phyloP scores from a whole-genome alignment of 768 basidiomycete species.

The Artomyces pyxidatus region DNA sequence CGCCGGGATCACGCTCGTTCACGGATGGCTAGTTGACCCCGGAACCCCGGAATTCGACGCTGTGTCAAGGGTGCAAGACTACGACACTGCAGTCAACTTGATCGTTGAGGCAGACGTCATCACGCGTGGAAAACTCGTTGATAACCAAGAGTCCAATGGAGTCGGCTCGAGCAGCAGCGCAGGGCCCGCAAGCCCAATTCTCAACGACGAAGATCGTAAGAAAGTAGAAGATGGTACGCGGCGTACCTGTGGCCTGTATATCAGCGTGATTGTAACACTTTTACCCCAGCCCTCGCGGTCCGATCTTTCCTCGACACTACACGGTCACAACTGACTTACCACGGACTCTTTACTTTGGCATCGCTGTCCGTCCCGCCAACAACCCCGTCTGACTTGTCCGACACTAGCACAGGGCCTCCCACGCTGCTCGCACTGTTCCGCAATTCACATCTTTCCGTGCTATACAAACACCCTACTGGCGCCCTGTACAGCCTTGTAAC shows the following conservation, averaged over 20 bases:
- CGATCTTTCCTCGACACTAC: slow-evolving; percentile 63
- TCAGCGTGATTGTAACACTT: background rate
- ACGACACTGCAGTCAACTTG: slow-evolving; percentile 64
- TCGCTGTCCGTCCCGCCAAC: slow-evolving; percentile 1
- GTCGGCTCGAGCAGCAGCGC: background rate
- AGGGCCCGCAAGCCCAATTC: slow-evolving; percentile 7
- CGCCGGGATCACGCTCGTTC: slow-evolving; percentile 72
- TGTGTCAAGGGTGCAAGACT: slow-evolving; percentile 49
- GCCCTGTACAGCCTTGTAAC: slow-evolving; percentile 80
- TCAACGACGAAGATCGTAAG: slow-evolving; percentile 43
- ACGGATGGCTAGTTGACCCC: slow-evolving; percentile 84
- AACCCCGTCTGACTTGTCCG: slow-evolving; percentile 24
- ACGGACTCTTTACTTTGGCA: slow-evolving; percentile 78
- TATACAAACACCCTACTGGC: slow-evolving; percentile 50
- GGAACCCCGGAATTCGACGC: slow-evolving; percentile 49
- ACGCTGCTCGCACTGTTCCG: slow-evolving; percentile 81
- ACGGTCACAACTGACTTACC: slow-evolving; percentile 79
- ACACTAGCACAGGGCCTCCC: slow-evolving; percentile 19
- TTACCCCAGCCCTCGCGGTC: slow-evolving; percentile 51
- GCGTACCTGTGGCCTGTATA: too few relatives aligned
- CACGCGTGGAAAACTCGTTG: slow-evolving; percentile 52
- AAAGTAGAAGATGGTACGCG: slow-evolving; percentile 66
- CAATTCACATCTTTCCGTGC: slow-evolving; percentile 81
- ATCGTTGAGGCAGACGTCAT: slow-evolving; percentile 78
- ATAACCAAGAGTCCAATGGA: slow-evolving; percentile 25